These are phyloP conservation scores for Sanghuangporus baumii DNA, from an alignment of 1,284 basidiomycete species.

Conservation along the genomic window DNA sequence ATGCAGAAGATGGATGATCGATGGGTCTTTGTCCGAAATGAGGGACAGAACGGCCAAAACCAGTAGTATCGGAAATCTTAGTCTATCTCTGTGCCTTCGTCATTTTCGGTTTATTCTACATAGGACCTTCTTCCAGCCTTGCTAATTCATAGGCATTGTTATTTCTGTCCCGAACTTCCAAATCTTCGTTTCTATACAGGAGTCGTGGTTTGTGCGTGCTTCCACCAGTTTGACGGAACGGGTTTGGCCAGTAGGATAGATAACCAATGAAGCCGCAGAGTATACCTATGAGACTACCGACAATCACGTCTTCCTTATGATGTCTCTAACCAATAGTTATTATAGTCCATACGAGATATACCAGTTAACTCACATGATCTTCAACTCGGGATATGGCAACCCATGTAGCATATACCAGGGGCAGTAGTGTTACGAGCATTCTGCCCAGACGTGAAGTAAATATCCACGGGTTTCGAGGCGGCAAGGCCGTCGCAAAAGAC, in stretches of 20 bases:
- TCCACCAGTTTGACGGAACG: constrained; percentile 37
- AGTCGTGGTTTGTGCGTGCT: constrained; percentile 34
- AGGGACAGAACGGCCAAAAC: constrained; percentile 12
- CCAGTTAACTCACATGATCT: constrained; percentile 46
- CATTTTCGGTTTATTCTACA: constrained; percentile 29
- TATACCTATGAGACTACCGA: constrained; percentile 53
- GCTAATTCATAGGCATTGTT: constrained; percentile 41
- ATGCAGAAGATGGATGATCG: constrained; percentile 70
- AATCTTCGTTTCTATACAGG: constrained; percentile 29
- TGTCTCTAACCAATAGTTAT: constrained; percentile 40
- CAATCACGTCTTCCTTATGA: constrained; percentile 63
- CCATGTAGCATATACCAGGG: constrained; percentile 52
- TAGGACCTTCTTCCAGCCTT: constrained; percentile 38
- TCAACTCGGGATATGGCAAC: constrained; percentile 58
- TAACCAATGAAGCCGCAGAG: constrained; percentile 45
- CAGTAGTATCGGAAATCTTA: not conserved
- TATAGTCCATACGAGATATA: constrained; percentile 1
- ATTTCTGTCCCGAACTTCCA: constrained; percentile 22
- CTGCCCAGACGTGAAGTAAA: constrained; percentile 41
- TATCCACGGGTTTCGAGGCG: constrained; percentile 31
- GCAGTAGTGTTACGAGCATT: constrained; percentile 44
- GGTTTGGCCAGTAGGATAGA: constrained; percentile 59
- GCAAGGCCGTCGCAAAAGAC: constrained; percentile 41
- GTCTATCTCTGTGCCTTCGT: constrained; percentile 21
- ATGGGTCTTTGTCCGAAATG: constrained; percentile 58